Base-by-base conservation (phyloP, 1,284 basidiomycete genomes). In the Hymenochaete sp. region DNA sequence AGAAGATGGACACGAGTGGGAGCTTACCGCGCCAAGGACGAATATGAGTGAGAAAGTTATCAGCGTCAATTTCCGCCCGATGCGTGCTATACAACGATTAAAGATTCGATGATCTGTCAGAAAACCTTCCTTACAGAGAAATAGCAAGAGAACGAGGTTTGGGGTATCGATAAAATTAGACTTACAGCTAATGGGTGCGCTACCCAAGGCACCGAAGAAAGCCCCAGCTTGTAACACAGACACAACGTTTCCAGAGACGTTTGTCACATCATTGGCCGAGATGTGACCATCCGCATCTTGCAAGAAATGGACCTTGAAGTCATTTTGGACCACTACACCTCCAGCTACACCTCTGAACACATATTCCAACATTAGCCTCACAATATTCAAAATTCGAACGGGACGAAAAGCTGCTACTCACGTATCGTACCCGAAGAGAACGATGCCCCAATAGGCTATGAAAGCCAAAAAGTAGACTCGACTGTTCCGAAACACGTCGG, bases 201-300 rank as follows among this genome's bases (percentile, higher is more conserved):
- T 78, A 14, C 68, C 66, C 4, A 89, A 57, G 9, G 85, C 80
- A 39, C 87, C 85, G 56, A 88, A 88, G 70, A 88, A 87, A 1
- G 80, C 81, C 29, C 84, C 84, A 1, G 78, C 85, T 58, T 87
- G 84, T 14, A 89, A 71, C 16, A 88, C 82, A 5, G 84, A 81
- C 19, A 88, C 85, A 44, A 83, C 71, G 55, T 80, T 79, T 42
- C 69, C 72, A 8, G 72, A 77, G 21, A 88, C 66, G 2, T 67
- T 64, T 52, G 75, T 65, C 7, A 58, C 56, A 39, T 64, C 66
- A 19, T 52, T 53, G 18, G 54, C 60, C 51, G 66, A 61, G 10
- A 61, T 55, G 0, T 52, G 48, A 21, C 70, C 70, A 42, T 72
- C 59, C 1, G 62, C 42, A 36, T 68, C 63, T 42, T 64, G 52